These are phyloP conservation scores for Yamadazyma jaroonii DNA, from an alignment of 1,139 yeast genomes.

Conservation along the genomic window DNA sequence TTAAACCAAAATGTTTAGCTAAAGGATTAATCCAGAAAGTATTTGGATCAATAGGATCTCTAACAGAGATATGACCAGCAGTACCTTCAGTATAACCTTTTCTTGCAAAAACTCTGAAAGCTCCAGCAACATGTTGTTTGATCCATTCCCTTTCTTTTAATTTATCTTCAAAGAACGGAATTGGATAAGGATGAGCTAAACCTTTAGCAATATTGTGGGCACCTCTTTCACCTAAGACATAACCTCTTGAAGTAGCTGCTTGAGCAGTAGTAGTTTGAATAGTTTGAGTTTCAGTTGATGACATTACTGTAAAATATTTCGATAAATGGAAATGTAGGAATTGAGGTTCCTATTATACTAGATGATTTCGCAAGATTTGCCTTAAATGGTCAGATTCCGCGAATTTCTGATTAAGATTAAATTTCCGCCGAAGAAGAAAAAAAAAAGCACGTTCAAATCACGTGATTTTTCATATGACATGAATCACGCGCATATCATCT, in stretches of 20 bases:
- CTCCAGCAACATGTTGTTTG: conserved; percentile 77
- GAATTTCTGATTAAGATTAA: no score
- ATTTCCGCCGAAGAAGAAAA: no score
- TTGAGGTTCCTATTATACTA: no score
- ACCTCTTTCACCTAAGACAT: conserved; percentile 47
- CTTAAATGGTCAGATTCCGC: not conserved
- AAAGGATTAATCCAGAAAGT: conserved; percentile 83
- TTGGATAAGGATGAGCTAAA: conserved; percentile 42
- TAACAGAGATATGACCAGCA: conserved; percentile 78
- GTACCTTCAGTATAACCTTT: conserved; percentile 73
- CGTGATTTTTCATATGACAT: no score
- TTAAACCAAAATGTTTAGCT: conserved; percentile 65
- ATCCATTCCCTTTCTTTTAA: conserved; percentile 58
- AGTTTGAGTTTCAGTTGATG: conserved; percentile 8
- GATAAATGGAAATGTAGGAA: not conserved
- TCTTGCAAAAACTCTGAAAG: conserved; percentile 74
- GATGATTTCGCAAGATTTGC: not conserved
- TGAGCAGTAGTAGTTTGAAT: not conserved
- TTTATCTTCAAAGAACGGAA: conserved; percentile 52
- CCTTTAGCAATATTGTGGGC: conserved; percentile 52
- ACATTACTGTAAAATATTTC: not conserved
- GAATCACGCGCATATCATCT: no score
- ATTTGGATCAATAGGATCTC: conserved; percentile 70
- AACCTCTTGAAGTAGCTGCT: conserved; percentile 46
- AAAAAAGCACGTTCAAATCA: no score